A percentile compares a stretch with the other conserved stretches of the same genome.
phyloP scores from a whole-genome alignment of 345 rosid species.

The Syzygium oleosum region DNA sequence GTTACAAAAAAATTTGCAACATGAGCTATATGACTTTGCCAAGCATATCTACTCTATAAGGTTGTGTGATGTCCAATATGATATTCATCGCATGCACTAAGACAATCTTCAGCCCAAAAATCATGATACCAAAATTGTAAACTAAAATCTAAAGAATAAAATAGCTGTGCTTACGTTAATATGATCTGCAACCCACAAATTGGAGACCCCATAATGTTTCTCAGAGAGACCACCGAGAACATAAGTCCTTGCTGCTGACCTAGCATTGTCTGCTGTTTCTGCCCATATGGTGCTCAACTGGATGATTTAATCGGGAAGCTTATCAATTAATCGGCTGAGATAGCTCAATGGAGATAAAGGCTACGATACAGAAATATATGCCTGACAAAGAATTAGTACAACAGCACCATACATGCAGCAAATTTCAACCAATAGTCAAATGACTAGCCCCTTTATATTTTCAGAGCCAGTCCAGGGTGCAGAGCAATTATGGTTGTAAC shows the following conservation, averaged over 20 bases:
- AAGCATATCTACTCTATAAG: not conserved
- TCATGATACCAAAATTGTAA: not conserved
- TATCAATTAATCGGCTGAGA: not conserved
- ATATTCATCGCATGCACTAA: not conserved
- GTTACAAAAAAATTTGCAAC: not conserved
- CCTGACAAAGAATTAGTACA: not conserved
- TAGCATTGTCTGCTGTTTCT: conserved; percentile 85
- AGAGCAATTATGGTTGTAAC: not conserved
- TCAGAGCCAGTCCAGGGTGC: not conserved
- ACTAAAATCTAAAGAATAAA: not conserved
- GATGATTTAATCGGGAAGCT: not conserved
- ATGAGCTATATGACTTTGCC: not conserved
- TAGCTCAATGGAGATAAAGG: not conserved
- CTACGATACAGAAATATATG: not conserved
- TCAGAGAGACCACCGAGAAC: conserved; percentile 89
- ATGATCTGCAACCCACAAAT: conserved; percentile 79
- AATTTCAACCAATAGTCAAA: not conserved
- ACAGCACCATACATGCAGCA: not conserved
- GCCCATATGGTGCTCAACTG: conserved; percentile 99
- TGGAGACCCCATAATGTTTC: conserved; percentile 64
- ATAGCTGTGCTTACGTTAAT: conserved; percentile 38
- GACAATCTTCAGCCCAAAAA: not conserved
- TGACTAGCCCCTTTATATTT: not conserved
- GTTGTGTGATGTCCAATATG: not conserved
- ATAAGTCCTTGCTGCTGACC: conserved; percentile 78